Conservation (phyloP, 495 filamentous ascomycete species). For the Neurospora sp. region DNA sequence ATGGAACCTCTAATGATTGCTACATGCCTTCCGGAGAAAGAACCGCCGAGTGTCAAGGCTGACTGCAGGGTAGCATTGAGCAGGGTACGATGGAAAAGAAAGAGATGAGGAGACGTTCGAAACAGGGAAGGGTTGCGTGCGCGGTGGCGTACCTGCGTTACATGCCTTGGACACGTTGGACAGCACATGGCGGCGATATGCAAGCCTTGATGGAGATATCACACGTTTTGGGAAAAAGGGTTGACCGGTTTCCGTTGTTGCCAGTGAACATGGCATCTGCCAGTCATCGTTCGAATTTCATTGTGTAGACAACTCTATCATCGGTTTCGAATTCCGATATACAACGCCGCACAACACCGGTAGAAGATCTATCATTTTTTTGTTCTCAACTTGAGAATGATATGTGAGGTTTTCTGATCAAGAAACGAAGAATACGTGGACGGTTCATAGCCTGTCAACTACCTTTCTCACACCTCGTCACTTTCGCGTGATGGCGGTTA, state of each 20-base stretch:
- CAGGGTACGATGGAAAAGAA: background rate
- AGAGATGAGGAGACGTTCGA: background rate
- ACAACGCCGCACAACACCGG: background rate
- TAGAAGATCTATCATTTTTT: background rate
- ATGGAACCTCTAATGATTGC: background rate
- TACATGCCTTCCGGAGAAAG: background rate
- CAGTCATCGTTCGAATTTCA: background rate
- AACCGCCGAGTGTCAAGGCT: background rate
- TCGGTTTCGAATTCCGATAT: background rate
- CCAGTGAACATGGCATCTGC: background rate
- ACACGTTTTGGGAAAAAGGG: background rate
- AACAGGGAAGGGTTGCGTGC: background rate
- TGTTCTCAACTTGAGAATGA: background rate
- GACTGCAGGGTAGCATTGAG: background rate
- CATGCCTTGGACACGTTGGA: background rate
- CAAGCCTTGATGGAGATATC: background rate
- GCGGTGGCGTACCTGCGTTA: background rate
- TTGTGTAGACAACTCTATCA: too few species aligned
- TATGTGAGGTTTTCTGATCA: background rate
- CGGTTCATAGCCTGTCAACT: background rate
- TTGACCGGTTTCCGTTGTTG: background rate
- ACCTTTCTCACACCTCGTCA: background rate
- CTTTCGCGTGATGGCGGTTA: background rate
- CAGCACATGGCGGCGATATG: background rate
- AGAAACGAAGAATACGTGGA: background rate